These are phyloP conservation scores for Pestalotiopsis fici DNA, from an alignment of 2,329 filamentous ascomycete species.

Conservation along the genomic window DNA sequence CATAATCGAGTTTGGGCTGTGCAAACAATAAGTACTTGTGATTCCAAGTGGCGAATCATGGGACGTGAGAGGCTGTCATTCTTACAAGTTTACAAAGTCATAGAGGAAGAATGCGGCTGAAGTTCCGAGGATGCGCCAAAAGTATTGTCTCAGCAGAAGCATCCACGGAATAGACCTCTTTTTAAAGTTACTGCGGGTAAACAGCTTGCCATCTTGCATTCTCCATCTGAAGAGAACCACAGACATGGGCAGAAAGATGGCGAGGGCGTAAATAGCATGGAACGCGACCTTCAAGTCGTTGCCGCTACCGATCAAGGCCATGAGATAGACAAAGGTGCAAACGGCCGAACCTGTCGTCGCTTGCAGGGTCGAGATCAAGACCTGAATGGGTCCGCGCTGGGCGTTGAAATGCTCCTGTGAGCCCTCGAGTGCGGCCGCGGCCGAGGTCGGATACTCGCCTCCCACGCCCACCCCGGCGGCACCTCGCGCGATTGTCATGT, in stretches of 20 bases:
- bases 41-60: too few relatives aligned
- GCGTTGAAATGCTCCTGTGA: slow-evolving; percentile 23
- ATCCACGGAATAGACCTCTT: slow-evolving; percentile 27
- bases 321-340: slow-evolving; percentile 34
- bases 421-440: slow-evolving; percentile 35
- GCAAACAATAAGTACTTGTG: neutral
- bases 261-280: slow-evolving; percentile 31
- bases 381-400: slow-evolving; percentile 32
- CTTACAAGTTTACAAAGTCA: slow-evolving; percentile 42
- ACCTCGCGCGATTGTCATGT: slow-evolving; percentile 34
- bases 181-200: slow-evolving; percentile 32
- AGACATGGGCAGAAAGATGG: slow-evolving; percentile 30
- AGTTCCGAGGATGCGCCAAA: slow-evolving; percentile 45
- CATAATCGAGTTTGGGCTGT: slow-evolving; percentile 43
- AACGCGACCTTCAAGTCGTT: slow-evolving; percentile 29
- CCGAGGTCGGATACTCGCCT: slow-evolving; percentile 37
- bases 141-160: slow-evolving; percentile 43
- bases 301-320: slow-evolving; percentile 32
- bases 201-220: slow-evolving; percentile 33
- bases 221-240: slow-evolving; percentile 32
- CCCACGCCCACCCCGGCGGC: slow-evolving; percentile 37
- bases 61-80: neutral
- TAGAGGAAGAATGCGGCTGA: slow-evolving; percentile 54
- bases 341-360: slow-evolving; percentile 32
- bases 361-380: slow-evolving; percentile 35